Evolutionary conservation across 495 filamentous ascomycete genomes (phyloP), one percentile per base, ranked within the genome.

Genomic region (Podospora didyma): DNA sequence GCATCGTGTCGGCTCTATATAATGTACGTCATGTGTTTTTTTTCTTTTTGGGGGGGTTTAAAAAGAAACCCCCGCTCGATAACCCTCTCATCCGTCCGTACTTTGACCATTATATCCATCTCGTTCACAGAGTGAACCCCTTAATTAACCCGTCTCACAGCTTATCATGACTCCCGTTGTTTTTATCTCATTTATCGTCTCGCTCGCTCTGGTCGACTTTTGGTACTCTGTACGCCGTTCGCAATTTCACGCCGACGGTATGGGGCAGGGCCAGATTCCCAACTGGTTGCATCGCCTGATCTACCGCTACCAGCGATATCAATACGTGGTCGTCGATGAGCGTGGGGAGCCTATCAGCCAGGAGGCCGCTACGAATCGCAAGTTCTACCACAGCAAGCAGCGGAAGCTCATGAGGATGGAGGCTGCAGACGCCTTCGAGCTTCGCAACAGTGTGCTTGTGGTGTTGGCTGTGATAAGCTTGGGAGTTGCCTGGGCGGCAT

Each of bases 381-480:
- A 70, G 72, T 73, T 73, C 57, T 81, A 76, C 63, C 79, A 79
- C 65, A 75, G 72, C 39, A 75, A 79, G 55, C 80, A 83, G 62
- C 63, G 65, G 31, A 70, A 78, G 59, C 63, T 81, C 58, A 68
- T 81, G 68, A 72, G 67, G 63, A 73, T 73, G 69, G 79, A 81
- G 61, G 72, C 75, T 1, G 74, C 63, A 7, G 78, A 83, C 59
- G 79, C 80, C 22, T 81, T 82, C 60, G 68, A 73, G 62, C 59
- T 81, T 19, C 64, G 79, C 39, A 65, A 63, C 21, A 62, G 54
- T 28, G 73, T 81, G 28, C 51, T 79, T 11, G 34, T 70, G 0
- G 59, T 61, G 14, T 16, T 81, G 52, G 64, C 54, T 7, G 46
- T 69, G 10, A 37, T 70, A n/a, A 28, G 51, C n/a, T 31, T 73